These are phyloP conservation scores for Fusarium abutilonis DNA, from an alignment of 2,329 filamentous ascomycete species.

Conservation along the genomic window DNA sequence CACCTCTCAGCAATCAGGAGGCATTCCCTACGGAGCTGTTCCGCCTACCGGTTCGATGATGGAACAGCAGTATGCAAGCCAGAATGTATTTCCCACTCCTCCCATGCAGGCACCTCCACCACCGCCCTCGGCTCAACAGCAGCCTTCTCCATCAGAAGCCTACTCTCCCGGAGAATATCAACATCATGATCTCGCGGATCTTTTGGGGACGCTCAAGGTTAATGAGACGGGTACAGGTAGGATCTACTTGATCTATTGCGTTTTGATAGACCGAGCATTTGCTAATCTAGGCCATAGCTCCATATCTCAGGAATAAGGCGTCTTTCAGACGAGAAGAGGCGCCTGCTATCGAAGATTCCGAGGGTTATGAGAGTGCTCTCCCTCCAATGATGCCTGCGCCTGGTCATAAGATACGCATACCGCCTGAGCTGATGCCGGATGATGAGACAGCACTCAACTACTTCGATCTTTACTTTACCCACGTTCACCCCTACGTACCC, in stretches of 20 bases:
- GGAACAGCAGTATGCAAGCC: conserved; percentile 61
- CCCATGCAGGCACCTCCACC: conserved; percentile 51
- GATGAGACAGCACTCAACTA: conserved; percentile 84
- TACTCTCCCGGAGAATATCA: conserved; percentile 72
- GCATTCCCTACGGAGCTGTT: conserved; percentile 64
- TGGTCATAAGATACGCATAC: conserved; percentile 84
- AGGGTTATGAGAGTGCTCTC: conserved; percentile 76
- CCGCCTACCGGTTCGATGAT: conserved; percentile 60
- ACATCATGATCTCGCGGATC: conserved; percentile 77
- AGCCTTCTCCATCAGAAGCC: conserved; percentile 58
- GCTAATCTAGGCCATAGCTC: conserved; percentile 63
- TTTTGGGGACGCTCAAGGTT: conserved; percentile 87
- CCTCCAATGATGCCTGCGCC: conserved; percentile 74
- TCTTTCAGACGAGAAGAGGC: conserved; percentile 64
- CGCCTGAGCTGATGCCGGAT: conserved; percentile 90
- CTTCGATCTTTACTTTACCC: conserved; percentile 88
- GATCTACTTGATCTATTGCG: conserved; percentile 41
- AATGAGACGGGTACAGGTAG: conserved; percentile 86
- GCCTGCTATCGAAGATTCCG: conserved; percentile 74
- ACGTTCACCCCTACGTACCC: conserved; percentile 93
- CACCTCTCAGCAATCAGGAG: conserved; percentile 55
- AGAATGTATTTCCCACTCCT: conserved; percentile 64
- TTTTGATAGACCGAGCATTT: background rate
- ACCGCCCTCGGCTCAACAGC: conserved; percentile 35
- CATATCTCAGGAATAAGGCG: conserved; percentile 78